Conservation (phyloP, 2,329 filamentous ascomycete species). For the Exophiala lecanii-corni region DNA sequence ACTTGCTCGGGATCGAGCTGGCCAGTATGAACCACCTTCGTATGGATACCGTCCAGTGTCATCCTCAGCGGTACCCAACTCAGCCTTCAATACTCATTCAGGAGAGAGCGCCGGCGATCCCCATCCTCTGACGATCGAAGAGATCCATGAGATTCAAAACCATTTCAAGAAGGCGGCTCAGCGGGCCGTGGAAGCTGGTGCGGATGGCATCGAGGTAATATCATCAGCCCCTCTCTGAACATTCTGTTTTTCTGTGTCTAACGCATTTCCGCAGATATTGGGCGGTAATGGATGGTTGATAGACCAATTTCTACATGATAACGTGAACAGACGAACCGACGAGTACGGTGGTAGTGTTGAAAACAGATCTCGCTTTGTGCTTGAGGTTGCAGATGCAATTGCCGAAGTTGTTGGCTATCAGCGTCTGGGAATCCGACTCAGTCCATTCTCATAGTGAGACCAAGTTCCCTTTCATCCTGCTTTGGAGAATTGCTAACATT, state of each 20-base stretch:
- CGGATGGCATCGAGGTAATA: not conserved
- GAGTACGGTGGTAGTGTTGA: not conserved
- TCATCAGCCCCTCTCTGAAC: conserved; percentile 27
- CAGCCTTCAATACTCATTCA: not conserved
- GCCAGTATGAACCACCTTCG: not conserved
- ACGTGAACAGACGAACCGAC: not conserved
- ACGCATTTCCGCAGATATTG: not conserved
- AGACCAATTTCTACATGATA: not conserved
- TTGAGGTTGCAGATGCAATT: not conserved
- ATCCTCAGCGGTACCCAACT: not conserved
- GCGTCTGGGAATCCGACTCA: not conserved
- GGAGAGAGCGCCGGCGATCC: conserved; percentile 18
- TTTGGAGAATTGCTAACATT: too few relatives aligned
- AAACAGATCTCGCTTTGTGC: not conserved
- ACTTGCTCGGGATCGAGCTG: not conserved
- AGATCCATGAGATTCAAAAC: not conserved
- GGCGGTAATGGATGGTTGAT: not conserved
- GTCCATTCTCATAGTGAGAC: not conserved
- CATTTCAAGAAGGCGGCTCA: not conserved
- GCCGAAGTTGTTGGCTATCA: not conserved
- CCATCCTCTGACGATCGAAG: not conserved
- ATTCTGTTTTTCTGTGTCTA: not conserved
- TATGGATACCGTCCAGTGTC: not conserved
- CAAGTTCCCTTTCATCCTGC: too few relatives aligned
- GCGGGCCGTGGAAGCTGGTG: not conserved